These are phyloP conservation scores for Euphrasia arctica DNA, from an alignment of 305 asterid species.

Conservation along the genomic window DNA sequence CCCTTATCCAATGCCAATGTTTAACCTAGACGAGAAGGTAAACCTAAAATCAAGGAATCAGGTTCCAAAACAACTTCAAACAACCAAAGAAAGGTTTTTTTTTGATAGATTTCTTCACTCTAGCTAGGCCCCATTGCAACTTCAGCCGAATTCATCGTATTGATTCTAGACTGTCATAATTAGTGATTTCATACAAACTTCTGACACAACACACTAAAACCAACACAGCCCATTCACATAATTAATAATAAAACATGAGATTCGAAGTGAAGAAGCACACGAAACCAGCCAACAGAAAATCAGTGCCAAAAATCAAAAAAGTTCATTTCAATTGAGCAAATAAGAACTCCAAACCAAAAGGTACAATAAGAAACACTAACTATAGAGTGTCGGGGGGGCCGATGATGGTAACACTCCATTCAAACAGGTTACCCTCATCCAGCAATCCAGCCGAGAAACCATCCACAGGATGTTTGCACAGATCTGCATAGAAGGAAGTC, in stretches of 20 bases:
- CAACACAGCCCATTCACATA: slow-evolving; percentile 9
- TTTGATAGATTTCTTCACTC: background rate
- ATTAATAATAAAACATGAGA: background rate
- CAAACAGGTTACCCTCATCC: slow-evolving; percentile 79
- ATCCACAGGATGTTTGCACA: slow-evolving; percentile 92
- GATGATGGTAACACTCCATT: slow-evolving; percentile 95
- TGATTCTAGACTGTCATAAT: background rate
- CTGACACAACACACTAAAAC: slow-evolving; percentile 10
- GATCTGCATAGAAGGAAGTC: slow-evolving; percentile 61
- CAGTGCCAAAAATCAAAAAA: background rate
- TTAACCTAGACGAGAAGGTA: background rate
- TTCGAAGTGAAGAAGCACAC: background rate
- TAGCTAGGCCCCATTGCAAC: background rate
- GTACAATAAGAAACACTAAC: slow-evolving; percentile 44
- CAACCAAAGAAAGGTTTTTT: background rate
- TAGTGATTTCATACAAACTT: background rate
- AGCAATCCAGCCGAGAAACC: slow-evolving; percentile 97
- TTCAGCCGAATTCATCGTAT: background rate
- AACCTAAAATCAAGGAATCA: background rate
- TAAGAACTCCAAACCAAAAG: slow-evolving; percentile 11
- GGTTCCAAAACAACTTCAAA: background rate
- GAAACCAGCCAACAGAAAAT: background rate
- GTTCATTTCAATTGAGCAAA: slow-evolving; percentile 18
- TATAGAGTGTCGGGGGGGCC: slow-evolving; percentile 97
- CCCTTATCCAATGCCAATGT: no score